Percentiles rank a stretch among this genome's conserved stretches.
Evolutionary conservation across 2,329 filamentous ascomycete species (phyloP).

Genomic region (Ceratocystis harringtonii): DNA sequence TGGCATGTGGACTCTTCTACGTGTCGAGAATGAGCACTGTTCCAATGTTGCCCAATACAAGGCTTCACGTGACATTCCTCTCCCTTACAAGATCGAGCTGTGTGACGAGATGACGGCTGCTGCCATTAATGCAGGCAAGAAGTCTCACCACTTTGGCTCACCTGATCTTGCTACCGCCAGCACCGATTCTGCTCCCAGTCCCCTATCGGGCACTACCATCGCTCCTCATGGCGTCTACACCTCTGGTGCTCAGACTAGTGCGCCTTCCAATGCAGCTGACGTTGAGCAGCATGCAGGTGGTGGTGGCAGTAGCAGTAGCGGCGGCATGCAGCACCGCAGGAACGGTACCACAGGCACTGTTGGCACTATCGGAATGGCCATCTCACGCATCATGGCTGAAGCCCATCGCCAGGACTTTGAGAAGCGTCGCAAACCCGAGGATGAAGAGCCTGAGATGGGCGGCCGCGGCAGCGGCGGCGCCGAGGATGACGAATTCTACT

Average conservation of each 20-base stretch:
- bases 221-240: background rate
- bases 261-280: background rate
- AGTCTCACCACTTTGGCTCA: background rate
- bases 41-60: constrained; percentile 82
- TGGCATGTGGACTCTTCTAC: constrained; percentile 82
- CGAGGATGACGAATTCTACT: constrained; percentile 18
- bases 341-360: constrained; percentile 19
- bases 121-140: background rate
- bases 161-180: background rate
- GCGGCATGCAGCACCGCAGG: constrained; percentile 7
- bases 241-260: background rate
- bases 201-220: background rate
- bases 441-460: constrained; percentile 17
- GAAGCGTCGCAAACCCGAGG: constrained; percentile 43
- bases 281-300: constrained; percentile 18
- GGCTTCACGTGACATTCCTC: constrained; percentile 69
- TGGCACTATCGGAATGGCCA: constrained; percentile 24
- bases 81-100: constrained; percentile 58
- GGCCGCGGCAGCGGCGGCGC: constrained; percentile 20
- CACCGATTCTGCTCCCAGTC: background rate
- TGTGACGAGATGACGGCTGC: constrained; percentile 15
- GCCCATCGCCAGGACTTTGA: constrained; percentile 90
- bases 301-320: constrained; percentile 13
- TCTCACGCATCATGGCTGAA: constrained; percentile 55
- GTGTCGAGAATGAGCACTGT: constrained; percentile 96